A percentile compares a stretch with the other conserved stretches of the same genome.
phyloP scores from a whole-genome alignment of 352 stramenopile species.

The Albugo laibachii region DNA sequence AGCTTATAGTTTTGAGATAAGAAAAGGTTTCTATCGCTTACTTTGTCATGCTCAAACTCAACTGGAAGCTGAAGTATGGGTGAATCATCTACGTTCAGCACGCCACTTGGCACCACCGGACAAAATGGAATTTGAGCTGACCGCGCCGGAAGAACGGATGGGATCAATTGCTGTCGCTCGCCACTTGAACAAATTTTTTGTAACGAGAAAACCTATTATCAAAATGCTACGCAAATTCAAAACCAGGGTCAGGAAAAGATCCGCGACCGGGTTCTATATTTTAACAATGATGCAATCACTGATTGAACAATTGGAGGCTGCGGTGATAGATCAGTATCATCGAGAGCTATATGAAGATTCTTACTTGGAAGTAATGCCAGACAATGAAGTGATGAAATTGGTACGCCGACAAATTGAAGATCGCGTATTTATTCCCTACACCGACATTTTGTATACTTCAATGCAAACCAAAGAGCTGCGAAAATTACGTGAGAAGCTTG shows the following conservation, averaged over 20 bases:
- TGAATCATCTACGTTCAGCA: conserved; percentile 31
- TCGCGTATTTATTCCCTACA: conserved; percentile 46
- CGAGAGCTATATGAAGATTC: conserved; percentile 35
- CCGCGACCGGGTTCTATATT: conserved; percentile 14
- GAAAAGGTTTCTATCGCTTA: conserved; percentile 70
- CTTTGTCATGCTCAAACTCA: conserved; percentile 64
- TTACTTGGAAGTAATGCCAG: conserved; percentile 37
- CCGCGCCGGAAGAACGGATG: conserved; percentile 26
- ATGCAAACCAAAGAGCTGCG: conserved; percentile 12
- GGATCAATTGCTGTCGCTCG: conserved; percentile 26
- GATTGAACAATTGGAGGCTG: conserved; percentile 38
- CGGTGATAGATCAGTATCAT: conserved; percentile 46
- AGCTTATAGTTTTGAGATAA: conserved; percentile 60
- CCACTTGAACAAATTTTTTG: conserved; percentile 67
- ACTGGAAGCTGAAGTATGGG: conserved; percentile 64
- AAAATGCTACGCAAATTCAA: conserved; percentile 36
- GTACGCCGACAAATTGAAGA: conserved; percentile 64
- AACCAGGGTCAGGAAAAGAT: conserved; percentile 6
- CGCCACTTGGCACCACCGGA: conserved; percentile 16
- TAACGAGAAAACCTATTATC: conserved; percentile 32
- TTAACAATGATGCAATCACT: conserved; percentile 31
- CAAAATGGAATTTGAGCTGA: conserved; percentile 43
- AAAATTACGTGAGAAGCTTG: conserved; percentile 10
- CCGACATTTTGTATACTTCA: conserved; percentile 22
- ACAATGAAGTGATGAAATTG: conserved; percentile 51